Conservation (phyloP, 2,329 filamentous ascomycete species). For the Capronia americana region DNA sequence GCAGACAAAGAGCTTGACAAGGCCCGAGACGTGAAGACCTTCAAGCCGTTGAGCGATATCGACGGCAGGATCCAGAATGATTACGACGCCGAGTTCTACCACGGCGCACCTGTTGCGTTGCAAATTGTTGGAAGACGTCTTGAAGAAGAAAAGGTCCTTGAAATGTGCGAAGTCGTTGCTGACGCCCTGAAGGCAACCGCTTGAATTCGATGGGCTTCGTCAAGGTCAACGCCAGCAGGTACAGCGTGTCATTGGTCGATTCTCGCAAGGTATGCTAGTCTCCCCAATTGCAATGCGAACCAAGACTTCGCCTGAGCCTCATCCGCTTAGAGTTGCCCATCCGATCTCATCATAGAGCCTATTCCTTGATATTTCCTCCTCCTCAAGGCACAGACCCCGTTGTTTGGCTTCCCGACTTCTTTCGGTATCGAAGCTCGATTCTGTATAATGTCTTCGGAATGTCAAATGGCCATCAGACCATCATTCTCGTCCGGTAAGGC, state of each 20-base stretch:
- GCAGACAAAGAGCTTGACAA: slow-evolving; percentile 38
- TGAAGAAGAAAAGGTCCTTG: slow-evolving; percentile 46
- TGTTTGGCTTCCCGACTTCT: neutral
- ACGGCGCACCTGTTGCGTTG: slow-evolving; percentile 43
- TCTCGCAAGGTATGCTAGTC: neutral
- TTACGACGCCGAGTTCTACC: slow-evolving; percentile 43
- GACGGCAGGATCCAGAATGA: slow-evolving; percentile 42
- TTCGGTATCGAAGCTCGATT: neutral
- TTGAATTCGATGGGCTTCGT: neutral
- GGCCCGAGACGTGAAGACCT: slow-evolving; percentile 35
- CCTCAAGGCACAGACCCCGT: neutral
- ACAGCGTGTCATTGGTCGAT: neutral
- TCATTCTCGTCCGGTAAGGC: neutral
- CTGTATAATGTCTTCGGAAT: neutral
- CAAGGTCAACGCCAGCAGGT: neutral
- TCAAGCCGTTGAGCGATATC: slow-evolving; percentile 40
- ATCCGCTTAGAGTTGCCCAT: neutral
- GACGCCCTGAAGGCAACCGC: slow-evolving; percentile 42
- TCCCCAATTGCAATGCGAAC: neutral
- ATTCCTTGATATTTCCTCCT: neutral
- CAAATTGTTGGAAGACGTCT: slow-evolving; percentile 43
- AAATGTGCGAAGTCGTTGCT: slow-evolving; percentile 48
- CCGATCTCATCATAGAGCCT: neutral
- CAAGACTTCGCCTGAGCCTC: neutral
- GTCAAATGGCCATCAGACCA: neutral